Evolutionary conservation across 2,329 filamentous ascomycete species (phyloP).

Genomic region (Dactylella cylindrospora): DNA sequence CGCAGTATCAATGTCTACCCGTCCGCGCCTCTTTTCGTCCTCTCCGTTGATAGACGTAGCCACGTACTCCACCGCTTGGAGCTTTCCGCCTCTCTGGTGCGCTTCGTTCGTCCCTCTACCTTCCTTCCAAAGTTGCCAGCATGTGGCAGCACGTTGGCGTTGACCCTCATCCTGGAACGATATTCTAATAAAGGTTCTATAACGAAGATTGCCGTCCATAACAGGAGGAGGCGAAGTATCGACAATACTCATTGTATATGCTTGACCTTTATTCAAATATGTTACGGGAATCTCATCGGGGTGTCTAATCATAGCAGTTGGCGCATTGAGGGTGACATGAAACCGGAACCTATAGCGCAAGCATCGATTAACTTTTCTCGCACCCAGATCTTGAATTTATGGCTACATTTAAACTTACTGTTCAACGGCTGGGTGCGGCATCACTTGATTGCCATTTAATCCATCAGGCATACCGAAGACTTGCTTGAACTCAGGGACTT

Average conservation of each 20-base stretch:
- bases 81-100: constrained; percentile 85
- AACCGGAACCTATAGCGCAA: constrained; percentile 70
- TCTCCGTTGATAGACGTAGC: constrained; percentile 61
- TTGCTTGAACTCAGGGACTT: constrained; percentile 30
- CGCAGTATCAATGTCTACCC: constrained; percentile 70
- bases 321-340: constrained; percentile 84
- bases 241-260: constrained; percentile 80
- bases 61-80: constrained; percentile 94
- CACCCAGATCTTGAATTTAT: not conserved
- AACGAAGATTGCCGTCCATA: constrained; percentile 64
- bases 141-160: constrained; percentile 74
- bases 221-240: constrained; percentile 68
- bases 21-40: constrained; percentile 66
- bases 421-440: constrained; percentile 42
- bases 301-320: constrained; percentile 93
- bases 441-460: constrained; percentile 6
- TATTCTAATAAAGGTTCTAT: constrained; percentile 89
- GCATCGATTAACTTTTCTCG: not conserved
- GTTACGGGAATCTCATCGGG: constrained; percentile 92
- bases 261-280: constrained; percentile 96
- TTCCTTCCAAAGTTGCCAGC: constrained; percentile 95
- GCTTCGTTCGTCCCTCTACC: constrained; percentile 93
- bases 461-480: constrained; percentile 1
- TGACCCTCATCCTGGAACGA: constrained; percentile 97
- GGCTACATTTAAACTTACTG: too few species aligned